These are phyloP conservation scores for Aspergillus funiculosus DNA, from an alignment of 495 filamentous ascomycete genomes.

Conservation along the genomic window DNA sequence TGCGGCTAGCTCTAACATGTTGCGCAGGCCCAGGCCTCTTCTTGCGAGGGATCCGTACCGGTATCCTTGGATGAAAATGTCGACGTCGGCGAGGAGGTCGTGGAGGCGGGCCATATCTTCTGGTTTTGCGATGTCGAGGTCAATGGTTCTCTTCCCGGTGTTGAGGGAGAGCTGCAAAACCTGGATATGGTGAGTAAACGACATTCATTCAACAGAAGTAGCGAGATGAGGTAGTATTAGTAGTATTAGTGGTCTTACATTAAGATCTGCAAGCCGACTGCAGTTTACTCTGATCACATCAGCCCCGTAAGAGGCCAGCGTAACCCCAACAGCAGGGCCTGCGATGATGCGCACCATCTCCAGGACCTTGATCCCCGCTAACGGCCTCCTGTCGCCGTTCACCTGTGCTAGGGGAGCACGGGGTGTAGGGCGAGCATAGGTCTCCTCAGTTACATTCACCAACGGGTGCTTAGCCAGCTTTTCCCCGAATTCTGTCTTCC, in stretches of 20 bases:
- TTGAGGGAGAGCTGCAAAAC: constrained; percentile 41
- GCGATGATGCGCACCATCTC: constrained; percentile 59
- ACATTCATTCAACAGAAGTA: too few species aligned
- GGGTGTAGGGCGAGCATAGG: constrained; percentile 22
- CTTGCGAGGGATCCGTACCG: constrained; percentile 46
- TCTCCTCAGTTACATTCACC: constrained; percentile 20
- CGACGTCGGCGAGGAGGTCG: constrained; percentile 45
- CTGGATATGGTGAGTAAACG: constrained; percentile 1
- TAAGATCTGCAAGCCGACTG: constrained; percentile 45
- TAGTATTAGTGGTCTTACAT: constrained; percentile 18
- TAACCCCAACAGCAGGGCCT: constrained; percentile 47
- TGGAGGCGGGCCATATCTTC: constrained; percentile 38
- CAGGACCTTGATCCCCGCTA: constrained; percentile 55
- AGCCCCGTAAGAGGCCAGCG: constrained; percentile 54
- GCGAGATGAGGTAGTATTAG: not conserved
- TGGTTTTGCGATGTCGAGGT: constrained; percentile 43
- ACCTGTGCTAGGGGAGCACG: constrained; percentile 8
- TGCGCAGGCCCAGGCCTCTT: constrained; percentile 45
- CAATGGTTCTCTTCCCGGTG: constrained; percentile 52
- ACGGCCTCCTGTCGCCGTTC: constrained; percentile 28
- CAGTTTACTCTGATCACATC: constrained; percentile 57
- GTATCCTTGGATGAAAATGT: constrained; percentile 56
- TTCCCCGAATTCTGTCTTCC: constrained; percentile 29
- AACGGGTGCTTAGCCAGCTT: constrained; percentile 20
- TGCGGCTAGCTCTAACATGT: constrained; percentile 43